Evolutionary conservation across 2,329 filamentous ascomycete genomes (phyloP).

Genomic region (Alternaria ventricosa): DNA sequence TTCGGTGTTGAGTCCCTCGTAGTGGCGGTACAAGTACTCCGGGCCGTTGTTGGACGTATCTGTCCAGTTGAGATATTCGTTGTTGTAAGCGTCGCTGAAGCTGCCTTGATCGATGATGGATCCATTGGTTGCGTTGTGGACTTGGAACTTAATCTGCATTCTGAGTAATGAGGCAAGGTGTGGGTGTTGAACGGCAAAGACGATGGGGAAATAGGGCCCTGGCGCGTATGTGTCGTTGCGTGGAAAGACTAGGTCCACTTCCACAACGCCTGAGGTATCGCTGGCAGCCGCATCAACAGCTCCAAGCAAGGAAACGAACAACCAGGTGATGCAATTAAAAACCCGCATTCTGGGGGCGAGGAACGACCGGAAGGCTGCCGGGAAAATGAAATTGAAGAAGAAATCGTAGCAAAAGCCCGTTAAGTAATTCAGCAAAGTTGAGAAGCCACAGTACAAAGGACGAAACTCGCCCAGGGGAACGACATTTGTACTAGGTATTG

Average conservation of each 20-base stretch:
- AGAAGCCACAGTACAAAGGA: not conserved
- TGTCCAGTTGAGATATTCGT: too few species aligned
- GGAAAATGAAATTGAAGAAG: not conserved
- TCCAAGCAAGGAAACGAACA: not conserved
- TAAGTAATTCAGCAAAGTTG: not conserved
- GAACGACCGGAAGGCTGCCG: not conserved
- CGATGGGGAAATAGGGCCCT: not conserved
- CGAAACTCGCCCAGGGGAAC: not conserved
- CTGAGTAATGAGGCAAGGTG: not conserved
- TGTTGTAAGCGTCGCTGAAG: too few species aligned
- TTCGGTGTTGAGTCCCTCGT: too few species aligned
- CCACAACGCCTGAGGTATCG: not conserved
- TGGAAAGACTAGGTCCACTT: not conserved
- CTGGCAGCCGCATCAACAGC: not conserved
- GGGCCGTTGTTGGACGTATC: too few species aligned
- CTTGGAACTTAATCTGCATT: accelerated
- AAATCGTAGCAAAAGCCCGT: not conserved
- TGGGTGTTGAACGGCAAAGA: not conserved
- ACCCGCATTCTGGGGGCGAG: not conserved
- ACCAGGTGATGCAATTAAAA: not conserved
- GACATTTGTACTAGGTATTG: not conserved
- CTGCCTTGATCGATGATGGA: too few species aligned
- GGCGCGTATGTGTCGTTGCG: not conserved
- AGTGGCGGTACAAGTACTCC: too few species aligned
- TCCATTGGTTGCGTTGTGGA: not conserved